Evolutionary conservation across 768 basidiomycete species (phyloP).

Genomic region (Macrolepiota dolichaula): DNA sequence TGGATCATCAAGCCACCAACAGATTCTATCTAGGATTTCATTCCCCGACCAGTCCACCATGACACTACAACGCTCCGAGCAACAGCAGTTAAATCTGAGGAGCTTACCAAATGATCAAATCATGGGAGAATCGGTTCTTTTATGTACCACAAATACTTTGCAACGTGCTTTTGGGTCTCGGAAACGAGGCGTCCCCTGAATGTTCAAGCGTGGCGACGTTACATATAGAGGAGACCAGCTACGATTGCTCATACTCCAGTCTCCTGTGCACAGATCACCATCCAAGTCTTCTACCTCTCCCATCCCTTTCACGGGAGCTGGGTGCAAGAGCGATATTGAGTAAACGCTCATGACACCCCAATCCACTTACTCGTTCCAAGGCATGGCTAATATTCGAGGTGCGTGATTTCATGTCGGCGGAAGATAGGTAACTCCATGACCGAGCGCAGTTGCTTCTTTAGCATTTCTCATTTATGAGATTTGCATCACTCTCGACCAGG

Average conservation of each 20-base stretch:
- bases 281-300: background rate
- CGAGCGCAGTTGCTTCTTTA: constrained; percentile 25
- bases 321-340: background rate
- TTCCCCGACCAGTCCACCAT: background rate
- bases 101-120: constrained; percentile 7
- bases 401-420: background rate
- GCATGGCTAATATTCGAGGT: constrained; percentile 20
- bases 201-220: constrained; percentile 3
- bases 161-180: constrained; percentile 11
- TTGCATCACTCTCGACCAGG: constrained; percentile 29
- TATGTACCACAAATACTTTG: background rate
- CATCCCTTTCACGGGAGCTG: background rate
- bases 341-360: background rate
- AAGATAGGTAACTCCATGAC: background rate
- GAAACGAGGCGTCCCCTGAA: constrained; percentile 13
- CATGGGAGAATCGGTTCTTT: constrained; percentile 9
- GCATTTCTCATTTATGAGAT: constrained; percentile 31
- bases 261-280: background rate
- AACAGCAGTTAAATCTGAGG: background rate
- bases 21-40: background rate
- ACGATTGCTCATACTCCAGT: background rate
- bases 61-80: constrained; percentile 1
- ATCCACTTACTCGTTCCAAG: constrained; percentile 7
- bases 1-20: background rate
- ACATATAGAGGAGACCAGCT: constrained; percentile 8